phyloP scores from a whole-genome alignment of 2,329 filamentous ascomycete genomes.

The Leptodontidium sp. region DNA sequence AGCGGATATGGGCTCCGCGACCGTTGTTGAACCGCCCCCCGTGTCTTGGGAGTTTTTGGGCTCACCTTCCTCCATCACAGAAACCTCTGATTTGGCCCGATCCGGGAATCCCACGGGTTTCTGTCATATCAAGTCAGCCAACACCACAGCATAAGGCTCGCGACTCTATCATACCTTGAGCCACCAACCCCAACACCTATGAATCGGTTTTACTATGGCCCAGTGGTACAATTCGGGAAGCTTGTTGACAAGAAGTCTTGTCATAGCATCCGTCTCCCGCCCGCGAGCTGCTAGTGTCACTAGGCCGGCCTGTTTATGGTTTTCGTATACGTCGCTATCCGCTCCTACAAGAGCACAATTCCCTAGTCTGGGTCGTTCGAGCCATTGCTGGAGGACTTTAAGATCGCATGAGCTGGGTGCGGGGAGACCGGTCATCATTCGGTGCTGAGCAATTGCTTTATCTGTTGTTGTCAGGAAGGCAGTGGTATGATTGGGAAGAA shows the following conservation, averaged over 20 bases:
- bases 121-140: background rate
- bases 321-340: background rate
- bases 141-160: background rate
- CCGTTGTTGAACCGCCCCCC: background rate
- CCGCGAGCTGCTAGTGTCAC: background rate
- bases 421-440: background rate
- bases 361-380: background rate
- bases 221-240: background rate
- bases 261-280: constrained; percentile 1
- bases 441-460: constrained; percentile 9
- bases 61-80: background rate
- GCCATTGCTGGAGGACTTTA: background rate
- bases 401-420: background rate
- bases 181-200: background rate
- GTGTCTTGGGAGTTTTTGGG: background rate
- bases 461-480: background rate
- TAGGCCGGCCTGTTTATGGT: background rate
- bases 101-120: background rate
- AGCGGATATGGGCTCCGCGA: background rate
- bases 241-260: background rate
- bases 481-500: background rate
- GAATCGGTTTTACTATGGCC: background rate
- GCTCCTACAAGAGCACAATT: background rate
- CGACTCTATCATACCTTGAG: background rate
- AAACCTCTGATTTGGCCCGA: background rate